These are phyloP conservation scores for Hortaea sp. DNA, from an alignment of 2,329 filamentous ascomycete species.

Conservation along the genomic window DNA sequence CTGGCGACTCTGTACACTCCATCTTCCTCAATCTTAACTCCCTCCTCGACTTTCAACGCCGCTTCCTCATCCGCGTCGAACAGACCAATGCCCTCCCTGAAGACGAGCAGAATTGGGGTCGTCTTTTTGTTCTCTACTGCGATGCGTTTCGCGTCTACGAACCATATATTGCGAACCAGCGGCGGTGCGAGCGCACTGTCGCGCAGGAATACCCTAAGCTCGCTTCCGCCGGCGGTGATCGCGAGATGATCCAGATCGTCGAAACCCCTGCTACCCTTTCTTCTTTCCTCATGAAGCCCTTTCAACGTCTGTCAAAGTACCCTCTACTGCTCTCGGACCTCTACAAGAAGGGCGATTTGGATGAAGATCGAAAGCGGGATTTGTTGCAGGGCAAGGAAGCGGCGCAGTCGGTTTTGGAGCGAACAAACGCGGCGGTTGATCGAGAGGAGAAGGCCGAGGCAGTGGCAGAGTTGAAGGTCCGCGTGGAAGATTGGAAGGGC, in stretches of 20 bases:
- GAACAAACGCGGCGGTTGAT: constrained; percentile 85
- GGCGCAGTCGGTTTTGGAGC: constrained; percentile 68
- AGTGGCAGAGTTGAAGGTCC: constrained; percentile 64
- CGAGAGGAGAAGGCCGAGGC: constrained; percentile 77
- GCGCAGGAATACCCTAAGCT: constrained; percentile 83
- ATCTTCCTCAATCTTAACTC: constrained; percentile 96
- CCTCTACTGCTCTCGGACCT: constrained; percentile 82
- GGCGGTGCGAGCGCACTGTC: constrained; percentile 77
- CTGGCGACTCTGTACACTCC: constrained; percentile 81
- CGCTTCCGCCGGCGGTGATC: constrained; percentile 55
- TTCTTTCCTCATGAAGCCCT: constrained; percentile 89
- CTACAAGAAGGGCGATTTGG: constrained; percentile 68
- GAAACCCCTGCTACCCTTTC: constrained; percentile 80
- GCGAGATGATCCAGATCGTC: constrained; percentile 60
- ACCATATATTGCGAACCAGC: constrained; percentile 93
- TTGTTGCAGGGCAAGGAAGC: constrained; percentile 68
- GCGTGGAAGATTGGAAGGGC: constrained; percentile 96
- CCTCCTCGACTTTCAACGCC: constrained; percentile 87
- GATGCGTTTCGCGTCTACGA: constrained; percentile 88
- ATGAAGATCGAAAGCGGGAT: constrained; percentile 60
- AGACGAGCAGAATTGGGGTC: constrained; percentile 80
- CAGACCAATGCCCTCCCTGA: constrained; percentile 80
- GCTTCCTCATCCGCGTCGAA: constrained; percentile 91
- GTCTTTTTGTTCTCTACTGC: constrained; percentile 75
- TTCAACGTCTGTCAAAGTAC: constrained; percentile 92